Percentiles rank a stretch among this genome's conserved stretches.
Conservation (phyloP, 73 alveolate species). For the Blepharisma japonicum region DNA sequence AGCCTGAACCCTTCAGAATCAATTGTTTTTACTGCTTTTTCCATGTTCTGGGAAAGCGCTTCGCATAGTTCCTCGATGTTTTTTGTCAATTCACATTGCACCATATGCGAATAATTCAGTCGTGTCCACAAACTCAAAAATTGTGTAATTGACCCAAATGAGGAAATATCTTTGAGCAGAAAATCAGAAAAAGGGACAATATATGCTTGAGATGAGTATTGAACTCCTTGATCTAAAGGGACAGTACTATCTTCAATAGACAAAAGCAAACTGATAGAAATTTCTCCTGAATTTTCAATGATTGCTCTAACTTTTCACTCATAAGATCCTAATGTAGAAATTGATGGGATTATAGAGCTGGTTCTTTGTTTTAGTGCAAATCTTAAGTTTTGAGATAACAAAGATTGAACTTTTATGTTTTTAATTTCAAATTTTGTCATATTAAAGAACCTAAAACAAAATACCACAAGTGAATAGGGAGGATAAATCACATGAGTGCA, state of each 20-base stretch:
- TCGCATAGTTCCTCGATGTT: neutral
- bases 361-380: constrained; percentile 15
- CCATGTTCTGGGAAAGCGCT: neutral
- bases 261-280: neutral
- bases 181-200: constrained; percentile 13
- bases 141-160: neutral
- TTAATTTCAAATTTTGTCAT: constrained; percentile 1
- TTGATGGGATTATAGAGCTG: neutral
- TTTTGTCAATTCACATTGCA: neutral
- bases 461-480: neutral
- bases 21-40: neutral
- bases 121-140: constrained; percentile 12
- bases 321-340: neutral
- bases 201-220: neutral
- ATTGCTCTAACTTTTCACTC: constrained; percentile 22
- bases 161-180: neutral
- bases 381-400: constrained; percentile 10
- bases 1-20: neutral
- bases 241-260: neutral
- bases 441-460: neutral
- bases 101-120: neutral
- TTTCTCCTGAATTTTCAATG: constrained; percentile 12
- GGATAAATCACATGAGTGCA: constrained; percentile 21
- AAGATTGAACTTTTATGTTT: neutral
- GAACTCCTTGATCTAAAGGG: neutral